Evolutionary conservation across 495 filamentous ascomycete species (phyloP).

Genomic region (Penicillium dipodomyicola): DNA sequence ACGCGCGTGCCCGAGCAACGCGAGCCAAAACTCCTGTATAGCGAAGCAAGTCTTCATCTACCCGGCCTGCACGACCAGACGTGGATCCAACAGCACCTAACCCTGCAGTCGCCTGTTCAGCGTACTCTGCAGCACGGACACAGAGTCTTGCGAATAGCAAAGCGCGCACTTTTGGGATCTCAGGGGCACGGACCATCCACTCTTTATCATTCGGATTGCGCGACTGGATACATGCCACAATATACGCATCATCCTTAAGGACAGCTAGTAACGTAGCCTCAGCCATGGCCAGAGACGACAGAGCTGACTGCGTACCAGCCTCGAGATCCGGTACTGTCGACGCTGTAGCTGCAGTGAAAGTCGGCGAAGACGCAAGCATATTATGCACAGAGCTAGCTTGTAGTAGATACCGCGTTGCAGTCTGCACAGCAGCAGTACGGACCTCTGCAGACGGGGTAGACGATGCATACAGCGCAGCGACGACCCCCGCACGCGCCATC

Average conservation of each 20-base stretch:
- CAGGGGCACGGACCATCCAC: slow-evolving; percentile 88
- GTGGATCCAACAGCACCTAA: slow-evolving; percentile 41
- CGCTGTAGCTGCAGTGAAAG: slow-evolving; percentile 18
- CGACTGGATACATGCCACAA: slow-evolving; percentile 69
- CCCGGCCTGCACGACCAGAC: slow-evolving; percentile 20
- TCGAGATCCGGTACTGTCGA: slow-evolving; percentile 56
- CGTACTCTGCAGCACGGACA: slow-evolving; percentile 61
- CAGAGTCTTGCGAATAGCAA: slow-evolving; percentile 85
- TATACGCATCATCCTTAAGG: slow-evolving; percentile 90
- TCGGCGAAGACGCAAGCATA: slow-evolving; percentile 53
- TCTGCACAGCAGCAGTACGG: slow-evolving; percentile 64
- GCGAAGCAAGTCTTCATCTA: slow-evolving; percentile 59
- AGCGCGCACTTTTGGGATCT: slow-evolving; percentile 83
- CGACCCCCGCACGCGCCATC: slow-evolving; percentile 60
- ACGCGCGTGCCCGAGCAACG: slow-evolving; percentile 75
- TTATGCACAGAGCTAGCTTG: slow-evolving; percentile 75
- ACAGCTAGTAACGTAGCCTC: slow-evolving; percentile 89
- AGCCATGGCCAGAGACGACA: slow-evolving; percentile 71
- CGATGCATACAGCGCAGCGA: slow-evolving; percentile 54
- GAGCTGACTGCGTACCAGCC: slow-evolving; percentile 61
- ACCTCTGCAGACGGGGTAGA: slow-evolving; percentile 61
- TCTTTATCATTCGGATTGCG: slow-evolving; percentile 77
- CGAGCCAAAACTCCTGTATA: slow-evolving; percentile 73
- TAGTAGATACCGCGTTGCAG: slow-evolving; percentile 74
- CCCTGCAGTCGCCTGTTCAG: slow-evolving; percentile 50